A percentile compares a stretch with the other conserved stretches of the same genome.
Conservation (phyloP, 2,329 filamentous ascomycete genomes). For the Penicillium italicum region DNA sequence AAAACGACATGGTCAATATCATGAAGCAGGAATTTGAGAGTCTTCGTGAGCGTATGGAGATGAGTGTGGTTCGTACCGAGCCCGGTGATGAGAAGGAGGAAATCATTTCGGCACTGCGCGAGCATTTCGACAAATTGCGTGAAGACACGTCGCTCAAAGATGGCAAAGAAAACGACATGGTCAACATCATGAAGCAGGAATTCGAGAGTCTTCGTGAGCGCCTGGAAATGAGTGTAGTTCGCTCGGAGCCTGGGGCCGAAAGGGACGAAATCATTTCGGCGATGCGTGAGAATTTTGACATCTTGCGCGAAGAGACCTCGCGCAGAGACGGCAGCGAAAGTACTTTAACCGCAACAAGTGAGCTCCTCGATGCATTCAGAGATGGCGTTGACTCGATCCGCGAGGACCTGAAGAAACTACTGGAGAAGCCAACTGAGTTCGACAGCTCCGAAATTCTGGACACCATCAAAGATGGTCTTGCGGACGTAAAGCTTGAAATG, state of each 20-base stretch:
- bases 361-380: slow-evolving; percentile 60
- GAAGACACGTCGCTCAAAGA: slow-evolving; percentile 55
- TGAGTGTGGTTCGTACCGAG: slow-evolving; percentile 35
- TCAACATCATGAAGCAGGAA: slow-evolving; percentile 55
- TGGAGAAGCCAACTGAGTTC: slow-evolving; percentile 75
- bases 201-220: slow-evolving; percentile 58
- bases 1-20: slow-evolving; percentile 45
- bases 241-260: slow-evolving; percentile 44
- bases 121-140: slow-evolving; percentile 37
- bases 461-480: slow-evolving; percentile 76
- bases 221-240: slow-evolving; percentile 30
- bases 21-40: slow-evolving; percentile 61
- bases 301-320: slow-evolving; percentile 50
- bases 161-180: slow-evolving; percentile 48
- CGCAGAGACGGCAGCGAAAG: slow-evolving; percentile 55
- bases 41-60: slow-evolving; percentile 49
- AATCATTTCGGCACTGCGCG: slow-evolving; percentile 66
- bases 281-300: slow-evolving; percentile 51
- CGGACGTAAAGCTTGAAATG: slow-evolving; percentile 72
- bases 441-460: slow-evolving; percentile 88
- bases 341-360: slow-evolving; percentile 52
- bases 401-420: slow-evolving; percentile 68
- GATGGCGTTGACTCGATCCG: slow-evolving; percentile 72
- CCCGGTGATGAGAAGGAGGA: slow-evolving; percentile 57
- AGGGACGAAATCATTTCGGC: slow-evolving; percentile 69